Conservation (phyloP, 495 filamentous ascomycete genomes). For the Neurospora discreta region DNA sequence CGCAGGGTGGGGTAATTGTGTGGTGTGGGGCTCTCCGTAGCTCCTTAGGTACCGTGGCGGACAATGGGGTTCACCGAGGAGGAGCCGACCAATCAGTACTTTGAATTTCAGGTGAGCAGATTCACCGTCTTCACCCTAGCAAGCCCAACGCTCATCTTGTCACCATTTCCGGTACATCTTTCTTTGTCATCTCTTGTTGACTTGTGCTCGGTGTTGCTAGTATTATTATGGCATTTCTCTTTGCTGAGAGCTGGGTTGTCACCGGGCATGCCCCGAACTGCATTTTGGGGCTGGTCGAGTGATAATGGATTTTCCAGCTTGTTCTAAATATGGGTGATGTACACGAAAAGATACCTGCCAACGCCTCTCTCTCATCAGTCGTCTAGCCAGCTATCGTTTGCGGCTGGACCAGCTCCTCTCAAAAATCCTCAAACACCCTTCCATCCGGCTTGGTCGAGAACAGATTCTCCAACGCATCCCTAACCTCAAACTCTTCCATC, state of each 20-base stretch:
- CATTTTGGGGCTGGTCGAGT: background rate
- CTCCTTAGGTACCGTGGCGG: background rate
- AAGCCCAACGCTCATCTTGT: background rate
- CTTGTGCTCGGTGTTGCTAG: background rate
- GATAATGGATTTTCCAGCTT: background rate
- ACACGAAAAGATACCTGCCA: background rate
- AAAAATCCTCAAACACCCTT: background rate
- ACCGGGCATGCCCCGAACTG: background rate
- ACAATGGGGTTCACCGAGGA: background rate
- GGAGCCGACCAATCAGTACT: background rate
- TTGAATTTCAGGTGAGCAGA: background rate
- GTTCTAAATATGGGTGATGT: background rate
- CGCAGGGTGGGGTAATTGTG: slow-evolving; percentile 18
- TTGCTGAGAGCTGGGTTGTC: background rate
- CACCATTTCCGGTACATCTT: background rate
- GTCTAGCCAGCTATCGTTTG: background rate
- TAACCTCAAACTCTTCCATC: slow-evolving; percentile 84
- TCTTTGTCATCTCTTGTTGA: background rate
- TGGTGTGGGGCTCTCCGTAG: slow-evolving; percentile 7
- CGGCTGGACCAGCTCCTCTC: background rate
- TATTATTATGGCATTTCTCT: background rate
- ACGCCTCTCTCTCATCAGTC: background rate
- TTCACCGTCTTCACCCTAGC: background rate
- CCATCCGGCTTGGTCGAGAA: slow-evolving; percentile 51
- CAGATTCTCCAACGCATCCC: slow-evolving; percentile 69